Percentiles rank a stretch among this genome's conserved stretches.
These are phyloP conservation scores for Thelonectria olida DNA, from an alignment of 2,329 filamentous ascomycete species.

Conservation along the genomic window DNA sequence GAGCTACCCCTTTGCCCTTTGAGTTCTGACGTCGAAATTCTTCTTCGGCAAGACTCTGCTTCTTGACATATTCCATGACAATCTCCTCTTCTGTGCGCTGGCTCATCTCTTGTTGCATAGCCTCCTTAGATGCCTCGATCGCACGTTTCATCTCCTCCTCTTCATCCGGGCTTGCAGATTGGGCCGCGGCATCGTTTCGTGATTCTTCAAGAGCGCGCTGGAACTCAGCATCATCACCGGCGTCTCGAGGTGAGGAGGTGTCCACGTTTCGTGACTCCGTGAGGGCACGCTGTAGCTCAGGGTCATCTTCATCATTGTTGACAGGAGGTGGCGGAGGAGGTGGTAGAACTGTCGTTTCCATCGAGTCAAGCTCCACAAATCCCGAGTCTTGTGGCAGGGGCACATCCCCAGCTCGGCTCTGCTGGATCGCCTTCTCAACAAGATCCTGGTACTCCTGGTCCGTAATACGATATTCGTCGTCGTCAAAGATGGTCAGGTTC, in stretches of 20 bases:
- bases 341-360: background rate
- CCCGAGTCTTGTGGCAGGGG: slow-evolving; percentile 30
- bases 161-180: slow-evolving; percentile 44
- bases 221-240: slow-evolving; percentile 48
- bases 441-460: slow-evolving; percentile 67
- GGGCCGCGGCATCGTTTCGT: slow-evolving; percentile 37
- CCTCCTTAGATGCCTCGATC: slow-evolving; percentile 50
- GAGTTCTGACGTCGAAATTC: slow-evolving; percentile 52
- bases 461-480: slow-evolving; percentile 57
- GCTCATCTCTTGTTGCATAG: slow-evolving; percentile 50
- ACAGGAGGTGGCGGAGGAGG: background rate
- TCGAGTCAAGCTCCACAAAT: slow-evolving; percentile 25
- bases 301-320: slow-evolving; percentile 42
- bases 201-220: slow-evolving; percentile 54
- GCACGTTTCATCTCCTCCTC: slow-evolving; percentile 49
- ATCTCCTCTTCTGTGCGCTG: slow-evolving; percentile 73
- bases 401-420: slow-evolving; percentile 52
- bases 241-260: slow-evolving; percentile 31
- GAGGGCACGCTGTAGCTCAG: slow-evolving; percentile 51
- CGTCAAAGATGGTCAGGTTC: slow-evolving; percentile 46
- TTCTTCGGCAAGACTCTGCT: slow-evolving; percentile 77
- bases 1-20: slow-evolving; percentile 48
- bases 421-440: slow-evolving; percentile 64
- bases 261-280: slow-evolving; percentile 50
- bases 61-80: slow-evolving; percentile 78